Evolutionary conservation across 345 rosid genomes (phyloP).

Genomic region (Brassica carinata): DNA sequence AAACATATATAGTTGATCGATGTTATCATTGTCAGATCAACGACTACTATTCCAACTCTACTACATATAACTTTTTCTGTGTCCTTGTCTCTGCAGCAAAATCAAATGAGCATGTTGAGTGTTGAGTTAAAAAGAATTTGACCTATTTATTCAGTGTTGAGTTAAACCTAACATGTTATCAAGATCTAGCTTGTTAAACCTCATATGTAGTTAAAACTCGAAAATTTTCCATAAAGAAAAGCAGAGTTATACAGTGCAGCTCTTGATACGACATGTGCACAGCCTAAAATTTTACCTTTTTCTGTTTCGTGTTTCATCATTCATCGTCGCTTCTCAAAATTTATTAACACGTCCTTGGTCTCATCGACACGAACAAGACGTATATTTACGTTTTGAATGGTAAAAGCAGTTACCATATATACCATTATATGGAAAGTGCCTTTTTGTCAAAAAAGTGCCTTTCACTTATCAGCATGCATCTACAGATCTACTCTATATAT

Average conservation of each 20-base stretch:
- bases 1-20: no score
- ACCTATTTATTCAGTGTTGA: neutral
- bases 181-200: neutral
- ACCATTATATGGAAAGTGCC: neutral
- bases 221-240: neutral
- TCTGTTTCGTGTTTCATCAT: neutral
- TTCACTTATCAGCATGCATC: conserved; percentile 37
- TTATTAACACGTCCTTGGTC: conserved; percentile 6
- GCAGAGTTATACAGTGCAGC: neutral
- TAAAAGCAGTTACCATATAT: no score
- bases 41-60: no score
- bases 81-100: neutral
- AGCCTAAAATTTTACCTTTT: neutral
- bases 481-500: conserved; percentile 16
- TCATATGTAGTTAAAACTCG: neutral
- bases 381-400: neutral
- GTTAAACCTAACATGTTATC: neutral
- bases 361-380: conserved; percentile 34
- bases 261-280: neutral
- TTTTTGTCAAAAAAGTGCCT: neutral
- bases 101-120: neutral
- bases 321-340: conserved; percentile 16
- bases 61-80: neutral
- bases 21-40: neutral
- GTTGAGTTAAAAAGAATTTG: neutral